These are phyloP conservation scores for Thamnidium elegans DNA, from an alignment of 192 early-diverging fungal genomes.

Conservation along the genomic window DNA sequence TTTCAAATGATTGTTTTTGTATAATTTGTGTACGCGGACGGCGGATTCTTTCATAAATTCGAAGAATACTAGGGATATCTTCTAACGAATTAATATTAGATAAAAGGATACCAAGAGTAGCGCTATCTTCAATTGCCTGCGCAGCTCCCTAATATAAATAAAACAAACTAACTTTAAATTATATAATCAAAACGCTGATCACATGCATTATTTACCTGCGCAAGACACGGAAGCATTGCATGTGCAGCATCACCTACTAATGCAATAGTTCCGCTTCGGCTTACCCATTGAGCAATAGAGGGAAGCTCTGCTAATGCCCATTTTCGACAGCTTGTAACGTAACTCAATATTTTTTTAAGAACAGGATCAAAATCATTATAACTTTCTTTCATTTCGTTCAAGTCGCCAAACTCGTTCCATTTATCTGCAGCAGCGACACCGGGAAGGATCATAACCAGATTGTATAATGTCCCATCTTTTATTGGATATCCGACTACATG, in stretches of 20 bases:
- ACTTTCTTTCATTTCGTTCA: slow-evolving; percentile 17
- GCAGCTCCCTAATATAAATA: slow-evolving; percentile 17
- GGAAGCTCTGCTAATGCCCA: slow-evolving; percentile 24
- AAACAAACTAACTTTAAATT: no score
- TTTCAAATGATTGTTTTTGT: slow-evolving; percentile 16
- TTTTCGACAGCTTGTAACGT: slow-evolving; percentile 18
- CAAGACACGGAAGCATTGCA: slow-evolving; percentile 26
- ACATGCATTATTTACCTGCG: slow-evolving; percentile 8
- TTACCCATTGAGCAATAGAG: slow-evolving; percentile 18
- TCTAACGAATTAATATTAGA: slow-evolving; percentile 13
- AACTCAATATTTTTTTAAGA: slow-evolving; percentile 11
- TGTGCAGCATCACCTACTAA: slow-evolving; percentile 22
- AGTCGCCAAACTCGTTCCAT: slow-evolving; percentile 20
- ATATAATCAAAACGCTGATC: no score
- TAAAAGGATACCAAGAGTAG: slow-evolving; percentile 19
- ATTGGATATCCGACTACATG: slow-evolving; percentile 21
- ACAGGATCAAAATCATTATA: slow-evolving; percentile 17
- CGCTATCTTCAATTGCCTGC: slow-evolving; percentile 23
- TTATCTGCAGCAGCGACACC: slow-evolving; percentile 12
- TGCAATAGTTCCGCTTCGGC: slow-evolving; percentile 7
- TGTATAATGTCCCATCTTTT: slow-evolving; percentile 17
- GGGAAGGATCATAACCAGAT: slow-evolving; percentile 15
- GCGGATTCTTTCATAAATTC: slow-evolving; percentile 17
- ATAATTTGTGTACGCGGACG: slow-evolving; percentile 18
- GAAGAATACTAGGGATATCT: slow-evolving; percentile 14